phyloP scores from a whole-genome alignment of 257 asterid species.

The Apocynum venetum region DNA sequence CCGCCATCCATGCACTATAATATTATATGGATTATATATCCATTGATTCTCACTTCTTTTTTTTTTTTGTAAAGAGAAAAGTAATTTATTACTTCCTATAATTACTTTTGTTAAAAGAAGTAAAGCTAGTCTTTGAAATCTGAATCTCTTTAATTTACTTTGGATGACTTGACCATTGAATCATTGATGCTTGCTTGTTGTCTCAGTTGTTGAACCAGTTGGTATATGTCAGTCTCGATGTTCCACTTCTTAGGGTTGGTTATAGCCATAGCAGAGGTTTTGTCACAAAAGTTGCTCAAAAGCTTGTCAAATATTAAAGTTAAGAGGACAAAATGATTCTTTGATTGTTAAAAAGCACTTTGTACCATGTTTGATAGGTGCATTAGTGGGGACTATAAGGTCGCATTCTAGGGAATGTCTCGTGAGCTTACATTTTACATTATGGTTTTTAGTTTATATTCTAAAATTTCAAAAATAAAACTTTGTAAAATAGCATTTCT shows the following conservation, averaged over 20 bases:
- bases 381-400: background rate
- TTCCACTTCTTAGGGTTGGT: background rate
- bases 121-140: background rate
- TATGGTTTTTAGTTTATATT: too few relatives aligned
- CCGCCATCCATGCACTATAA: too few relatives aligned
- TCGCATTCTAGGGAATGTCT: background rate
- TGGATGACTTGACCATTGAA: conserved; percentile 5
- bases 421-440: too few relatives aligned
- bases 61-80: background rate
- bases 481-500: too few relatives aligned
- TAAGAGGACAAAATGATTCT: conserved; percentile 9
- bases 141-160: background rate
- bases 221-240: background rate
- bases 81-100: background rate
- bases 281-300: conserved; percentile 8
- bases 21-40: background rate
- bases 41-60: background rate
- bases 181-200: conserved; percentile 3
- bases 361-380: background rate
- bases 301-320: conserved; percentile 3
- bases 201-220: background rate
- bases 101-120: conserved; percentile 10
- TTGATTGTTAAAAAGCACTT: conserved; percentile 12
- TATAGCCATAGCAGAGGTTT: background rate
- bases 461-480: too few relatives aligned